phyloP scores from a whole-genome alignment of 2,329 filamentous ascomycete genomes.

The Penicillium sp. region DNA sequence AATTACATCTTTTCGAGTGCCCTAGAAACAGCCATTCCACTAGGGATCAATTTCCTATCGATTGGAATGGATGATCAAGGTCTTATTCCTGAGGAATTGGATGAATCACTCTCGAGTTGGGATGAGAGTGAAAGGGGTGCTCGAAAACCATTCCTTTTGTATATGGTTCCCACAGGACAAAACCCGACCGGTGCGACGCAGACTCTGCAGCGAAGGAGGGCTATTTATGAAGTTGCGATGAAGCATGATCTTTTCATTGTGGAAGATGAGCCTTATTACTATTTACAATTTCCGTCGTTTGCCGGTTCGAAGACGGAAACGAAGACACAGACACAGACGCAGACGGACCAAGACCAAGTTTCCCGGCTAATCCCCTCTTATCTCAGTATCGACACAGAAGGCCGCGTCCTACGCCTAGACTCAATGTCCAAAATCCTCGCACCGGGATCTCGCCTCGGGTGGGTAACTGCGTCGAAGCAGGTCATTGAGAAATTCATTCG shows the following conservation, averaged over 20 bases:
- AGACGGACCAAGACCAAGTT: no score
- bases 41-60: neutral
- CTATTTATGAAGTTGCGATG: constrained; percentile 71
- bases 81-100: neutral
- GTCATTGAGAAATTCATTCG: constrained; percentile 76
- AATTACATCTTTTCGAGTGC: constrained; percentile 8
- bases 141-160: constrained; percentile 65
- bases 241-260: constrained; percentile 80
- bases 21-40: constrained; percentile 1
- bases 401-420: constrained; percentile 81
- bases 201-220: constrained; percentile 62
- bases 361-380: constrained; percentile 41
- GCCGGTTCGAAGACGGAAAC: neutral
- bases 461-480: constrained; percentile 81
- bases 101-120: neutral
- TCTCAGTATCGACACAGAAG: constrained; percentile 75
- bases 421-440: constrained; percentile 84
- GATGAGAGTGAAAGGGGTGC: constrained; percentile 37
- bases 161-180: constrained; percentile 74
- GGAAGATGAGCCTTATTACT: constrained; percentile 89
- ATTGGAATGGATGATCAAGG: constrained; percentile 9
- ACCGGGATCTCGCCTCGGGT: constrained; percentile 75
- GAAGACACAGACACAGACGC: no score
- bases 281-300: no score
- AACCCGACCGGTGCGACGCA: constrained; percentile 84